Evolutionary conservation across 2,329 filamentous ascomycete genomes (phyloP).

Genomic region (Aspergillus bombycis): DNA sequence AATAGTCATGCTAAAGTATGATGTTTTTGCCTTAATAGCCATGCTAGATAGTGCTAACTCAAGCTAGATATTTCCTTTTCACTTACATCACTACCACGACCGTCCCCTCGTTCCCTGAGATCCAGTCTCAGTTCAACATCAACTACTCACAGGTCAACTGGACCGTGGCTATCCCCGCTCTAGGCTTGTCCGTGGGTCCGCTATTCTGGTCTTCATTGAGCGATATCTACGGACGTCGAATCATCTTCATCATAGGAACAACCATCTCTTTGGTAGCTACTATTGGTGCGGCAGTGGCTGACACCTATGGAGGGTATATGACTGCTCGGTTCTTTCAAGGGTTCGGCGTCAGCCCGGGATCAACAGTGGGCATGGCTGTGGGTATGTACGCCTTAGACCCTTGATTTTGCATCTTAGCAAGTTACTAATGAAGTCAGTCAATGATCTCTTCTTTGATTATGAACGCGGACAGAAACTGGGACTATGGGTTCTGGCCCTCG

Average conservation of each 20-base stretch:
- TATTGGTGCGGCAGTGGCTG: constrained; percentile 46
- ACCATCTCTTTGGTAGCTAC: constrained; percentile 47
- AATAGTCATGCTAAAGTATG: constrained; percentile 58
- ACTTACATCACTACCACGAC: constrained; percentile 62
- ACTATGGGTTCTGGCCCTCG: constrained; percentile 61
- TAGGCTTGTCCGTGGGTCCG: constrained; percentile 57
- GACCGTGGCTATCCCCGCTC: constrained; percentile 57
- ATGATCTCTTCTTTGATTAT: constrained; percentile 61
- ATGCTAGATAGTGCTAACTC: neutral
- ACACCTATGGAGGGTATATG: constrained; percentile 56
- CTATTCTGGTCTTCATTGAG: constrained; percentile 54
- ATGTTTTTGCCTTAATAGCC: constrained; percentile 1
- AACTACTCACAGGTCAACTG: constrained; percentile 55
- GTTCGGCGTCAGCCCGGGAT: constrained; percentile 57
- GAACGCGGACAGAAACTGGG: constrained; percentile 60
- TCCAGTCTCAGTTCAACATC: constrained; percentile 53
- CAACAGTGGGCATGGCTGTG: constrained; percentile 59
- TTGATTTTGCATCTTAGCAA: no score
- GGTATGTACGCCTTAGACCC: constrained; percentile 21
- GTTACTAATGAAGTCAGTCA: constrained; percentile 36
- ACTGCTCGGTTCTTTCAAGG: constrained; percentile 63
- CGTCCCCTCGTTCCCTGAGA: constrained; percentile 56
- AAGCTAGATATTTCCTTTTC: constrained; percentile 57
- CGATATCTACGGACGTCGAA: constrained; percentile 57
- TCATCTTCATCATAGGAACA: constrained; percentile 53